Evolutionary conservation across 2,329 filamentous ascomycete species (phyloP).

Genomic region (Fusarium dlaminii): DNA sequence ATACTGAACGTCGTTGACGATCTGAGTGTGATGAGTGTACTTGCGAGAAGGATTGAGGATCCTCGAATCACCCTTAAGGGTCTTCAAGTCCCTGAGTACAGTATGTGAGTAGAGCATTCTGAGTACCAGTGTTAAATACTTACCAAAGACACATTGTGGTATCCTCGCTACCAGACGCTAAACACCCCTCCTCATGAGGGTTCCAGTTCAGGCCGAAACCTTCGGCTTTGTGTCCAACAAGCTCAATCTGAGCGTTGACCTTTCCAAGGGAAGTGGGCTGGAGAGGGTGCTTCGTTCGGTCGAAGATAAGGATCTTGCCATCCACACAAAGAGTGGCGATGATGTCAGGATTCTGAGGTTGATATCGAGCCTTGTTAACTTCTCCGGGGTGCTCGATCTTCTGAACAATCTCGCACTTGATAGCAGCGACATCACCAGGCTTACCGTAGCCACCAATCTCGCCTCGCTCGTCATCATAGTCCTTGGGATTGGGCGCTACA

Average conservation of each 20-base stretch:
- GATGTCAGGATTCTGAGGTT: slow-evolving; percentile 96
- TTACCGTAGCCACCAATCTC: slow-evolving; percentile 95
- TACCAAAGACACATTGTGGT: slow-evolving; percentile 91
- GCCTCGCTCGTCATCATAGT: slow-evolving; percentile 91
- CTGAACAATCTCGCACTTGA: slow-evolving; percentile 93
- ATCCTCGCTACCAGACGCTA: slow-evolving; percentile 93
- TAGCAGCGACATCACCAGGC: slow-evolving; percentile 71
- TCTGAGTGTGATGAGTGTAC: slow-evolving; percentile 88
- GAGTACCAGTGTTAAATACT: slow-evolving; percentile 39
- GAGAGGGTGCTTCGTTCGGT: slow-evolving; percentile 91
- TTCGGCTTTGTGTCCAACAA: slow-evolving; percentile 86
- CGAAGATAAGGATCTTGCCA: slow-evolving; percentile 89
- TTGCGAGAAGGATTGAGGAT: slow-evolving; percentile 75
- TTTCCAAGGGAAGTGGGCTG: slow-evolving; percentile 71
- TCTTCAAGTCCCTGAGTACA: slow-evolving; percentile 76
- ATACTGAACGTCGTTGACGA: slow-evolving; percentile 97
- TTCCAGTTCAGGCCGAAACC: slow-evolving; percentile 96
- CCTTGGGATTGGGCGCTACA: slow-evolving; percentile 75
- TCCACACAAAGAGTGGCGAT: slow-evolving; percentile 94
- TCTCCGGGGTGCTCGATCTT: slow-evolving; percentile 96
- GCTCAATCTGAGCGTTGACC: slow-evolving; percentile 83
- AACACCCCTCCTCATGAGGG: slow-evolving; percentile 80
- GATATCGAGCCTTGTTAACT: slow-evolving; percentile 98
- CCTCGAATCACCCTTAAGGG: slow-evolving; percentile 75
- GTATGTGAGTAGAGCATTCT: slow-evolving; percentile 21